Evolutionary conservation across 805 yeast species (phyloP), one percentile per base, ranked within the genome.

Genomic region (Blastobotrys americana): DNA sequence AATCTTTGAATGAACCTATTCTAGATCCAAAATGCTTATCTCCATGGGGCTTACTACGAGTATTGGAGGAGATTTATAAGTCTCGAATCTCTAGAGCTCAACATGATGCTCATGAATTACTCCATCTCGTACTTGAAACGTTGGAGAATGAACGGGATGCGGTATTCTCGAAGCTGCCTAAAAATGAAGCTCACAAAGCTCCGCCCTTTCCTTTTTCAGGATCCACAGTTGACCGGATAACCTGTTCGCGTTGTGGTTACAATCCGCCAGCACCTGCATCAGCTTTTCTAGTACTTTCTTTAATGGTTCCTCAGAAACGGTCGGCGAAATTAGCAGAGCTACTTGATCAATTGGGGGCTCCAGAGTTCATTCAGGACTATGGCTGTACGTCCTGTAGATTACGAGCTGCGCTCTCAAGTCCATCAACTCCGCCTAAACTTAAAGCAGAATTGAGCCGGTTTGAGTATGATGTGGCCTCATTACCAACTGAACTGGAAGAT

Each of bases 71-170:
- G 6, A 79, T 84, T 13, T 84, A 81, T 64, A 75, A 79, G 44
- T 80, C 89, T 3, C 78, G 76, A 51, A 80, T 93, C 21, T 80
- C 95, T 2, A 68, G 83, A 28, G 77, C 76, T 38, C 98, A 93
- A 61, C 95, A 90, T 57, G 98, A 90, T 66, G 96, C 97, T 0
- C 97, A 93, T 55, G 98, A 90, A 57, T 70, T 93, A 51, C 74
- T 90, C 23, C 95, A 87, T 59, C 64, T 86, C 42, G 71, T 89
- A 17, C 66, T 90, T 18, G 95, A 89, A 55, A 80, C 90, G 0
- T 67, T 93, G 41, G 79, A 82, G 41, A 72, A 71, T 44, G 97
- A 90, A 58, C 71, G 75, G 52, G 55, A 67, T 31, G 42, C 47
- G 10, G 43, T 49, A 18, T 35, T 21, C 20, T 44, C 48, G 38